A percentile compares a stretch with the other conserved stretches of the same genome.
Conservation (phyloP, 345 rosid genomes). For the Sisymbrium irio region DNA sequence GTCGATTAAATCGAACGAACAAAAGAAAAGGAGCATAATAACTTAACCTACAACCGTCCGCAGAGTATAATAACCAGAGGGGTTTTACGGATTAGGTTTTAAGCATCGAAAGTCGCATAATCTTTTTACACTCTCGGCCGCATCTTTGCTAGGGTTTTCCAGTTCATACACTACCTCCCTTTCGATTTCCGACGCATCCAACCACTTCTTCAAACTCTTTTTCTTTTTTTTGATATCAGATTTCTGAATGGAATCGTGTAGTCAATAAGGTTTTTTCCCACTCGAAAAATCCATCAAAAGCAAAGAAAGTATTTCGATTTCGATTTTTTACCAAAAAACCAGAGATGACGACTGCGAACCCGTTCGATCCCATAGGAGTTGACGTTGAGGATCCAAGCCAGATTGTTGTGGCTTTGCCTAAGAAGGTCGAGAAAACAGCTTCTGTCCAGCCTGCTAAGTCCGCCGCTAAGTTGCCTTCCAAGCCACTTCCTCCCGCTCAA, state of each 20-base stretch:
- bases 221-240: background rate
- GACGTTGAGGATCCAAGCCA: constrained; percentile 68
- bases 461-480: constrained; percentile 67
- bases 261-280: constrained; percentile 5
- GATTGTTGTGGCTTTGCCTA: constrained; percentile 51
- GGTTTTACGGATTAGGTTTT: constrained; percentile 22
- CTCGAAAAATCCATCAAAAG: background rate
- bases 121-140: background rate
- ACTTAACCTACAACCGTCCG: background rate
- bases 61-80: background rate
- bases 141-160: constrained; percentile 19
- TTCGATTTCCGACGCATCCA: background rate
- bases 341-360: constrained; percentile 76
- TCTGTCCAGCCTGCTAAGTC: constrained; percentile 40
- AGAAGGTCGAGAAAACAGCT: constrained; percentile 38
- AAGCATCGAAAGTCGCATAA: constrained; percentile 2
- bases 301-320: background rate
- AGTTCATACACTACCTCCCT: background rate
- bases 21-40: background rate
- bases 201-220: background rate
- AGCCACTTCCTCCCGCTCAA: constrained; percentile 73
- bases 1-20: background rate
- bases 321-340: background rate
- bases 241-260: constrained; percentile 21
- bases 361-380: constrained; percentile 73